Base-by-base conservation (phyloP, 192 early-diverging fungal genomes). In the Entomortierella parvispora region DNA sequence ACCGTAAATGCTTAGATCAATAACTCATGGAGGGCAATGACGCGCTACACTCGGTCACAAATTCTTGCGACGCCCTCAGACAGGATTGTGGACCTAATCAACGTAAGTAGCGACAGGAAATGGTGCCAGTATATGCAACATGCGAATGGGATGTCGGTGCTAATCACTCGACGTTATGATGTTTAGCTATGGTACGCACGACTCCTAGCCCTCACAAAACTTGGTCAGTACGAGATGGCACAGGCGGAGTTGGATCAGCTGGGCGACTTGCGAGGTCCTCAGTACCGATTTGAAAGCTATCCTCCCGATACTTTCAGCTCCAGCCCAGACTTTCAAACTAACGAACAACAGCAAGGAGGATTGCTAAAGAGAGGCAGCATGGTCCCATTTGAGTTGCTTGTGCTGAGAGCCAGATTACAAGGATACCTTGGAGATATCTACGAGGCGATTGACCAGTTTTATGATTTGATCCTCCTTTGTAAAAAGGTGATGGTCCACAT, bases 101-200 rank as follows among this genome's bases (percentile, higher is more conserved):
- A 86, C 34, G 85, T 84, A 81, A 45, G 71, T 14, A 1, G 0
- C n/a, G n/a, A n/a, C n/a, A n/a, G n/a, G n/a, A n/a, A n/a, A 11
- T 28, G 25, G 25, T 22, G 25, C 26, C 34, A 32, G 61, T n/a
- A 15, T 33, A 32, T 52, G 34, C 5, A 32, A n/a, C n/a, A n/a
- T n/a, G n/a, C n/a, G n/a, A n/a, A n/a, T n/a, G n/a, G n/a, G n/a
- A n/a, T n/a, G n/a, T n/a, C n/a, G n/a, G n/a, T n/a, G n/a, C n/a
- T n/a, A n/a, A n/a, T n/a, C n/a, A n/a, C n/a, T n/a, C n/a, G n/a
- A n/a, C 1, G 58, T 42, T 14, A 32, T 45, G 11, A 2, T 62
- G 10, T 51, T n/a, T 61, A 87, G 85, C 55, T 87, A 22, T 87
- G 86, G 86, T 80, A 87, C 52, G 75, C 78, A 3, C 74, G 86